A percentile compares a stretch with the other conserved stretches of the same genome.
Evolutionary conservation across 441 rosid species (phyloP).

Genomic region (Adansonia gregorii): DNA sequence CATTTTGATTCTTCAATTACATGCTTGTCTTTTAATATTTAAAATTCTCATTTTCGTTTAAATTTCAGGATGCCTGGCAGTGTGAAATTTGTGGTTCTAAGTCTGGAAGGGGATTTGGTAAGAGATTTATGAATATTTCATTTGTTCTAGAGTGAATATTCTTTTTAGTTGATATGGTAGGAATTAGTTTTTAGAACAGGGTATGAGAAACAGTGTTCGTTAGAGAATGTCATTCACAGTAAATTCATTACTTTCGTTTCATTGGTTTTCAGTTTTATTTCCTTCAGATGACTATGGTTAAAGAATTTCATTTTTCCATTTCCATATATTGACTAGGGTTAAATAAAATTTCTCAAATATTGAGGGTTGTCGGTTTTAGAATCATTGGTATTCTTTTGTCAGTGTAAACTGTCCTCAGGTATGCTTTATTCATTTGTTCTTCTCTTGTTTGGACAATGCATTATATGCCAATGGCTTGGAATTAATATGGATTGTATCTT

Average conservation of each 20-base stretch:
- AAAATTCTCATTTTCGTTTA: slow-evolving; percentile 6
- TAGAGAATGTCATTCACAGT: neutral
- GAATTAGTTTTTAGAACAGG: neutral
- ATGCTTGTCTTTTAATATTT: slow-evolving; percentile 11
- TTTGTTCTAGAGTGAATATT: neutral
- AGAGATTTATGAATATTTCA: slow-evolving; percentile 31
- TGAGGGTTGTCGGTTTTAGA: neutral
- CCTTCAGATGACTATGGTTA: neutral
- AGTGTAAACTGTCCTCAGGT: neutral
- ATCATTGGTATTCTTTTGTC: neutral
- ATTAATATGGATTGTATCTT: neutral
- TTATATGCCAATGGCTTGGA: neutral
- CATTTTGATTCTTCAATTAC: neutral
- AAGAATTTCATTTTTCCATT: neutral
- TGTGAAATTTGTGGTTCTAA: slow-evolving; percentile 92
- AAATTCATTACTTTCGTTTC: slow-evolving; percentile 13
- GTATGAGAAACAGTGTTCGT: neutral
- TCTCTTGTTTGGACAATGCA: neutral
- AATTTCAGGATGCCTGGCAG: slow-evolving; percentile 93
- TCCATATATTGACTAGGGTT: neutral
- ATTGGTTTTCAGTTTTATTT: neutral
- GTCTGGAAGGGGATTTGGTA: slow-evolving; percentile 99
- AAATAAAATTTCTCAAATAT: neutral
- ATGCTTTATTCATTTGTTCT: neutral
- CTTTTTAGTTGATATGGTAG: neutral